These are phyloP conservation scores for Xerocomellus chrysenteron DNA, from an alignment of 768 basidiomycete genomes.

Conservation along the genomic window DNA sequence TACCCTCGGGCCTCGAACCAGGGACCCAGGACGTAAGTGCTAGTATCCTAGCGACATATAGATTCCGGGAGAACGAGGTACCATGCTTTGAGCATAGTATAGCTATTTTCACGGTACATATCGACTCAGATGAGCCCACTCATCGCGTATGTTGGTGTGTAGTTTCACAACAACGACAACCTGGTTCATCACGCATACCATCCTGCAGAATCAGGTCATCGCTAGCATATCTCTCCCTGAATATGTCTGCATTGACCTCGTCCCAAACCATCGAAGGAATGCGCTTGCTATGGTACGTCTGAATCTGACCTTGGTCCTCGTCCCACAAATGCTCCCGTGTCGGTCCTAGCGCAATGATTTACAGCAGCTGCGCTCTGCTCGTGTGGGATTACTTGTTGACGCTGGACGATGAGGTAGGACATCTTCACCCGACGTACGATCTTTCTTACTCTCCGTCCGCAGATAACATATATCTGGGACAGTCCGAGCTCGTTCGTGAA, in stretches of 20 bases:
- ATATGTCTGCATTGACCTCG: background rate
- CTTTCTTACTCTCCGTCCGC: background rate
- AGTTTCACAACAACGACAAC: background rate
- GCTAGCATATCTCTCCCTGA: background rate
- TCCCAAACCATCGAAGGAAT: background rate
- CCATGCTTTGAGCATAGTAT: too few species aligned
- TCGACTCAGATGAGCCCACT: too few species aligned
- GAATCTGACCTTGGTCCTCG: background rate
- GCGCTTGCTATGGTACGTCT: background rate
- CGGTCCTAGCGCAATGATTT: background rate
- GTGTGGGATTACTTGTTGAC: constrained; percentile 8
- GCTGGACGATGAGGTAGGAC: constrained; percentile 2
- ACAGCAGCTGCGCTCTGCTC: background rate
- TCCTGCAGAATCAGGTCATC: background rate
- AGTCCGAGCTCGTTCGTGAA: constrained; percentile 1
- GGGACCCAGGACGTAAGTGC: too few species aligned
- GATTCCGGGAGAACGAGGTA: too few species aligned
- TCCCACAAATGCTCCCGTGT: background rate
- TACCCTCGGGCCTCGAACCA: too few species aligned
- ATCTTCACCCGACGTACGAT: background rate
- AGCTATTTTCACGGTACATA: too few species aligned
- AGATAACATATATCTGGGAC: background rate
- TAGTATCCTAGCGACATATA: too few species aligned
- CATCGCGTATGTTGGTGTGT: background rate
- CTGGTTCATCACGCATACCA: background rate